Base-by-base conservation (phyloP, 2,329 filamentous ascomycete species). In the Didymella sp. region DNA sequence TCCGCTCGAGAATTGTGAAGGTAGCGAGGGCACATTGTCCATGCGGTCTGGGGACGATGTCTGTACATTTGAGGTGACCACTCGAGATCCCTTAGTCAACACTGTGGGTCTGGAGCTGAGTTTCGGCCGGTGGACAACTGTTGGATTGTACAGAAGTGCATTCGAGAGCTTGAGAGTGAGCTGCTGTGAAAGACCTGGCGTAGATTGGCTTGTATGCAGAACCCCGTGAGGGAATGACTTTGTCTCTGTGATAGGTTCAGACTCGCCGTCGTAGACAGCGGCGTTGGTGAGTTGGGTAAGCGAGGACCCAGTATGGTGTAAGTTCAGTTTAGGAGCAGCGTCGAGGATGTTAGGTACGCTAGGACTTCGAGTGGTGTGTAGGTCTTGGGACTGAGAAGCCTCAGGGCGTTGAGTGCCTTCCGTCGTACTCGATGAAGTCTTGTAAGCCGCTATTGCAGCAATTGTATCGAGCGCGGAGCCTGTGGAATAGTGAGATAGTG, bases 201-300 rank as follows among this genome's bases (percentile, higher is more conserved):
- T 69, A 0, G 73, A 75, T 30, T 61, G 67, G 40, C 68, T 74
- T 7, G 59, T 58, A 17, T 71, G 65, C 19, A 73, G 38, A 12
- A 50, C 40, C 5, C 47, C 37, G 24, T 63, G 56, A 28, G 59
- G 57, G 17, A 56, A 56, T n/a, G 52, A 54, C 30, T 42, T 56
- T 5, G 47, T 30, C 25, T 49, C 53, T 42, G 67, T 56, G 19
- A 62, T 59, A 7, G 70, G 73, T 30, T 75, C 73, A 9, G 71
- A 75, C 38, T 74, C 72, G 45, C 73, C 72, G 62, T 76, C 73
- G 37, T 73, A 69, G 4, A 59, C 61, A 12, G 68, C 61, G 45
- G 72, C 60, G 31, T 68, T 70, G 30, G 68, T 66, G 15, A 73
- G 61, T 27, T 68, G 68, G 8, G 66, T 40, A 12, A 67, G 38